These are phyloP conservation scores for Leishmania arabica DNA, from an alignment of 208 protist species.

Conservation along the genomic window DNA sequence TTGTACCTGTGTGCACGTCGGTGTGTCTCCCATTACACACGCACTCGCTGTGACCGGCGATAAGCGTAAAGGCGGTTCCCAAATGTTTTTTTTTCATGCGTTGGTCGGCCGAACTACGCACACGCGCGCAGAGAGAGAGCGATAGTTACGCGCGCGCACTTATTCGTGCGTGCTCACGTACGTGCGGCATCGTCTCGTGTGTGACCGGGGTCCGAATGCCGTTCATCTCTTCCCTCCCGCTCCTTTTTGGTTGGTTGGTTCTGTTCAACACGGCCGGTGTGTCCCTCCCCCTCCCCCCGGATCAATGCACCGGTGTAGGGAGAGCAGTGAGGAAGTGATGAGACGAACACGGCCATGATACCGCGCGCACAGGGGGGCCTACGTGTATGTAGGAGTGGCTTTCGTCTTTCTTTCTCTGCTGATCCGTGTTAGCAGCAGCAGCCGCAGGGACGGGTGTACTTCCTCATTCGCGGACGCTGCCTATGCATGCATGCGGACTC, in stretches of 20 bases:
- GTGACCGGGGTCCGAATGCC: not conserved
- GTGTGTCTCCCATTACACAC: not conserved
- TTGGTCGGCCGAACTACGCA: not conserved
- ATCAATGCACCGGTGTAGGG: not conserved
- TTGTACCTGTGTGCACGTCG: not conserved
- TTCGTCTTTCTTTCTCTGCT: not conserved
- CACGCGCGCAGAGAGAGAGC: not conserved
- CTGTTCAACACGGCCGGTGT: not conserved
- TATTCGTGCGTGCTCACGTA: not conserved
- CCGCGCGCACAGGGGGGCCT: not conserved
- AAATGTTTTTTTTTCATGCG: too few species aligned
- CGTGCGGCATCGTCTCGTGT: not conserved
- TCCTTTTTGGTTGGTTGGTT: not conserved
- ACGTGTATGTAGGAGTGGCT: not conserved
- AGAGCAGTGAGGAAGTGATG: not conserved
- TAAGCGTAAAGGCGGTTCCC: not conserved
- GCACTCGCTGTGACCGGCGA: not conserved
- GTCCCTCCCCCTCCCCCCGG: not conserved
- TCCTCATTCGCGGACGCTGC: not conserved
- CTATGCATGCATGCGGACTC: not conserved
- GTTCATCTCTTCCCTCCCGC: not conserved
- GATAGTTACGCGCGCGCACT: not conserved
- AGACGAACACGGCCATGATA: not conserved
- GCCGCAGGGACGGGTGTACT: not conserved
- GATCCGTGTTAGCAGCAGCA: not conserved